Percentiles rank a stretch among this genome's conserved stretches.
These are phyloP conservation scores for Myxozyma monticola DNA, from an alignment of 805 yeast species.

Conservation along the genomic window DNA sequence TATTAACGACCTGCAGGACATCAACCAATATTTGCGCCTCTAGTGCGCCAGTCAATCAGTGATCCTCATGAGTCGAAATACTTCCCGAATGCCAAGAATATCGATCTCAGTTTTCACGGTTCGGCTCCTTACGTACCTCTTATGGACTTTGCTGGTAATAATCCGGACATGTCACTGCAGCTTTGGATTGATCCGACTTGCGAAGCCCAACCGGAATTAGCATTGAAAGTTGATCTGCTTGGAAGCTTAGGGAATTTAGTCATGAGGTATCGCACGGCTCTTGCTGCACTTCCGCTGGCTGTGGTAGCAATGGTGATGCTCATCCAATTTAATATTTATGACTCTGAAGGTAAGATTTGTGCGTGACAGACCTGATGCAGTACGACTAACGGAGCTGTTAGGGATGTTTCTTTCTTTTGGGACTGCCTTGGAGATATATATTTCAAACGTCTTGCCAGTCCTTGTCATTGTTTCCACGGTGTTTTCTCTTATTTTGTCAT, in stretches of 20 bases:
- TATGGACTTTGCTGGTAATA: conserved; percentile 8
- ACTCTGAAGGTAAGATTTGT: conserved; percentile 22
- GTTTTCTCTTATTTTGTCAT: conserved; percentile 36
- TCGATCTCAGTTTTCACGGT: conserved; percentile 54
- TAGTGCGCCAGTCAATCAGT: conserved; percentile 64
- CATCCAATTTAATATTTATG: conserved; percentile 55
- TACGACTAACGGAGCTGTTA: not conserved
- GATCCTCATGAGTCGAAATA: conserved; percentile 78
- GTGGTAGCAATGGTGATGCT: conserved; percentile 53
- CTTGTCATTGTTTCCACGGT: conserved; percentile 33
- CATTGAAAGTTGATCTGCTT: conserved; percentile 52
- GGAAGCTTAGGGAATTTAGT: conserved; percentile 68
- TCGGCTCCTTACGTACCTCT: conserved; percentile 67
- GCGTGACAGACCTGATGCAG: not conserved
- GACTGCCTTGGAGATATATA: conserved; percentile 35
- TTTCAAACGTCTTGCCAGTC: conserved; percentile 35
- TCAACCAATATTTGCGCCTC: conserved; percentile 50
- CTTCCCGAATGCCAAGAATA: conserved; percentile 54
- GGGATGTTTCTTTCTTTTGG: conserved; percentile 24
- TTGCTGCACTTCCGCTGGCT: conserved; percentile 68
- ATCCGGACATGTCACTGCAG: conserved; percentile 34
- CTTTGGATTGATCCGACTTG: conserved; percentile 36
- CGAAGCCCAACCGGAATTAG: conserved; percentile 19
- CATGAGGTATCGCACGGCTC: conserved; percentile 72
- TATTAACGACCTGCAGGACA: conserved; percentile 5